phyloP scores from a whole-genome alignment of 768 basidiomycete species.

The Boletus insuetus region DNA sequence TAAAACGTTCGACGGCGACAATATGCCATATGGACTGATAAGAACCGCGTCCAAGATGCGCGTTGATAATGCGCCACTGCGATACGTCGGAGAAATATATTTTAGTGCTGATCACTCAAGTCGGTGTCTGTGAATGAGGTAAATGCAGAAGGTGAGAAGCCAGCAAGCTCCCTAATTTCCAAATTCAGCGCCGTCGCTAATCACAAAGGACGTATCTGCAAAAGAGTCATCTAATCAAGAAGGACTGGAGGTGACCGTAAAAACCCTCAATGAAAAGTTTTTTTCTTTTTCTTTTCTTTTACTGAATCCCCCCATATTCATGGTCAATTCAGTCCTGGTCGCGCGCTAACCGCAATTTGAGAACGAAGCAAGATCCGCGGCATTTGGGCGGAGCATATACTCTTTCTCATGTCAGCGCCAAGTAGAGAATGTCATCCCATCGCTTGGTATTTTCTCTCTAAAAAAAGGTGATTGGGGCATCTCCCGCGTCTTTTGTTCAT shows the following conservation, averaged over 20 bases:
- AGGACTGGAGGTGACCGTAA: neutral
- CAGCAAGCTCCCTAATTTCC: neutral
- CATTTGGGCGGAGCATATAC: neutral
- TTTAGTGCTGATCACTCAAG: no score
- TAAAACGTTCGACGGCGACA: neutral
- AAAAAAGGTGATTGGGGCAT: neutral
- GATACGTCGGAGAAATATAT: neutral
- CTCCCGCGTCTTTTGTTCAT: neutral
- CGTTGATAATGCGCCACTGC: constrained; percentile 10
- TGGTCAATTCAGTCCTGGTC: neutral
- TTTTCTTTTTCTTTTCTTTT: neutral
- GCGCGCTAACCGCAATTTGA: neutral
- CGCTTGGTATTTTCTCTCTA: neutral
- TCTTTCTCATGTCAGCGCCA: constrained; percentile 10
- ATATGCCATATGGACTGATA: constrained; percentile 6
- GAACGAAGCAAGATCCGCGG: constrained; percentile 8
- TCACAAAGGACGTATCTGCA: neutral
- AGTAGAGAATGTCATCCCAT: constrained; percentile 7
- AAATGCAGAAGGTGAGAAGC: neutral
- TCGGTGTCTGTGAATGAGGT: constrained; percentile 3
- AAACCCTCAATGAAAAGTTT: neutral
- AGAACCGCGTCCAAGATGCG: neutral
- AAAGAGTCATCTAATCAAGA: neutral
- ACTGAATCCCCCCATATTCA: neutral
- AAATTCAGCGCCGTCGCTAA: neutral